Evolutionary conservation across 2,329 filamentous ascomycete genomes (phyloP), one percentile per base, ranked within the genome.

Genomic region (Ceratocystis papillata): DNA sequence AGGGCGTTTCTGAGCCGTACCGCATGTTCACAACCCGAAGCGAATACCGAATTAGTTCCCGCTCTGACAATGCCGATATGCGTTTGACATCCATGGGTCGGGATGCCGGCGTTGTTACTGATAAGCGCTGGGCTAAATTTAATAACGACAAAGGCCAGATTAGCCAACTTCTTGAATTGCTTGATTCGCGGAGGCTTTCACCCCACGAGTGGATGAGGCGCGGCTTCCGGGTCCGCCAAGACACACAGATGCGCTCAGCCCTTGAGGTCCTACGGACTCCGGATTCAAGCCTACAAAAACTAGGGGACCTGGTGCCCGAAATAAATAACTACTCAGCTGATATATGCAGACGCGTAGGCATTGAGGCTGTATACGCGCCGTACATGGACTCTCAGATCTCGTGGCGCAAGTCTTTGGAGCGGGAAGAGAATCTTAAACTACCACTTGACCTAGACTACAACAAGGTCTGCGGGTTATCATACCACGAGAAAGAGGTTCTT

Each of bases 11-110:
- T 1, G 94, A 99, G 73, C 94, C 94, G 1, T 99, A 99, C 76
- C 86, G 94, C 70, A 97, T 99, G 92, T 99, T 99, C 78, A 99
- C 94, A 1, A 89, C 89, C 5, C 86, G 94, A 69, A 96, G 89
- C 77, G 94, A 99, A 77, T 99, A 95, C 76, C 89, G 94, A 69
- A 92, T 99, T 82, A 90, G 87, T 55, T 85, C 90, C 1, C 87
- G 94, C 69, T 87, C 94, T 59, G 94, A 99, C 77, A 99, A 99
- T 73, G 94, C 94, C 45, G 94, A 99, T 75, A 75, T 87, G 4
- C 86, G 94, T 1, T 83, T 99, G 37, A 97, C 94, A 0, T 80
- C 82, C 37, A 87, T 87, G 73, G 94, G 90, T 8, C 85, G 87
- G 66, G 77, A 80, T 15, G 89, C 87, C 71, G 92, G 93, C 62